phyloP scores from a whole-genome alignment of 805 yeast species.

The Saccharomycopsis malanga region DNA sequence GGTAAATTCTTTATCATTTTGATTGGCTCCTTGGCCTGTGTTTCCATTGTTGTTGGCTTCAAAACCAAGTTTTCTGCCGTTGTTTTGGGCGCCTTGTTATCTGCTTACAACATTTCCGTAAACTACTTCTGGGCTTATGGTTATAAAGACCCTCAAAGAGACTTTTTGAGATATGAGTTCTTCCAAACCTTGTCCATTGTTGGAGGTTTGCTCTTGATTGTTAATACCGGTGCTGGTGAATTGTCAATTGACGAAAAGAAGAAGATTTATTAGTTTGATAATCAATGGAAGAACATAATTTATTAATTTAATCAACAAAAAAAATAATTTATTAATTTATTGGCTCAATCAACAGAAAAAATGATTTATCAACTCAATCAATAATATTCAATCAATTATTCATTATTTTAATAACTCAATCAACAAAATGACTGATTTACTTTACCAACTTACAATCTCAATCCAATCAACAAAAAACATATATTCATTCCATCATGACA shows the following conservation, averaged over 20 bases:
- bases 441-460: too few species aligned
- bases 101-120: conserved; percentile 66
- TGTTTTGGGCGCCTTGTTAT: conserved; percentile 56
- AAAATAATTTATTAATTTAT: conserved; percentile 75
- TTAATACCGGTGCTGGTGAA: conserved; percentile 95
- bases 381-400: neutral
- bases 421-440: too few species aligned
- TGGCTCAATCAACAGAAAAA: conserved; percentile 76
- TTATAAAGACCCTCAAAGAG: conserved; percentile 68
- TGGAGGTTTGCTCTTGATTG: conserved; percentile 87
- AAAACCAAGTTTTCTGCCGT: conserved; percentile 86
- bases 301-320: neutral
- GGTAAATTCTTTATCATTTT: conserved; percentile 51
- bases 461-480: too few species aligned
- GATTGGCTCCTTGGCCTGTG: conserved; percentile 62
- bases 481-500: too few species aligned
- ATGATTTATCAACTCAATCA: neutral
- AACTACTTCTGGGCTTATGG: conserved; percentile 88
- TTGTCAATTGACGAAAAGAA: conserved; percentile 92
- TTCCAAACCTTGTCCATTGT: conserved; percentile 92
- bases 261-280: conserved; percentile 84
- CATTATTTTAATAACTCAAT: too few species aligned
- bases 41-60: conserved; percentile 82
- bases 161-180: conserved; percentile 83
- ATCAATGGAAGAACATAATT: too few species aligned